phyloP scores from a whole-genome alignment of 305 asterid species.

The Fraxinus xanthoxyloides region DNA sequence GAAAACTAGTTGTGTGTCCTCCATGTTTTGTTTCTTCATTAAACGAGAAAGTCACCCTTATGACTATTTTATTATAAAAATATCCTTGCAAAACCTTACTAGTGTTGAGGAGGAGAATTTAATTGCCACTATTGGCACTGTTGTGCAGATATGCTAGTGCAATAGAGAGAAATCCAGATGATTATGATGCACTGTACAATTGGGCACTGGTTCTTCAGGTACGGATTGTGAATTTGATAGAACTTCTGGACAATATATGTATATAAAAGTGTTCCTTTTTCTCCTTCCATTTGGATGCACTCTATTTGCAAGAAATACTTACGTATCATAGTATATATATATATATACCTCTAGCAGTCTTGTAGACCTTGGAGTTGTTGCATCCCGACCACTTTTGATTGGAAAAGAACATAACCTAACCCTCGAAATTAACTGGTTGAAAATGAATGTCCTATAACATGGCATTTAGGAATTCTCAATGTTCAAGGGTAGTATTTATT shows the following conservation, averaged over 20 bases:
- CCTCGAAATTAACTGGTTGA: background rate
- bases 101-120: slow-evolving; percentile 17
- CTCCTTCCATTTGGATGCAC: slow-evolving; percentile 16
- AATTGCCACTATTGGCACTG: slow-evolving; percentile 21
- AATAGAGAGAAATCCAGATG: slow-evolving; percentile 90
- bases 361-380: slow-evolving; percentile 3
- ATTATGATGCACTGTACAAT: slow-evolving; percentile 96
- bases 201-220: slow-evolving; percentile 99
- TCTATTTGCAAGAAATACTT: slow-evolving; percentile 13
- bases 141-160: slow-evolving; percentile 86
- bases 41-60: background rate
- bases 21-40: background rate
- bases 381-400: slow-evolving; percentile 3
- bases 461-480: background rate
- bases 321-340: background rate
- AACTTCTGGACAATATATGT: slow-evolving; percentile 5
- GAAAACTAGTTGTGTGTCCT: background rate
- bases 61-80: background rate
- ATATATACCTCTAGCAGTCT: slow-evolving; percentile 18
- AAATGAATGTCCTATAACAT: slow-evolving; percentile 8
- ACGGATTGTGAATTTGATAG: slow-evolving; percentile 25
- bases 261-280: background rate
- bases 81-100: slow-evolving; percentile 14
- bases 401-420: background rate
- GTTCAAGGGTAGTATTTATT: background rate